Percentiles rank a stretch among this genome's conserved stretches.
These are phyloP conservation scores for Salix brachista DNA, from an alignment of 345 rosid genomes.

Conservation along the genomic window DNA sequence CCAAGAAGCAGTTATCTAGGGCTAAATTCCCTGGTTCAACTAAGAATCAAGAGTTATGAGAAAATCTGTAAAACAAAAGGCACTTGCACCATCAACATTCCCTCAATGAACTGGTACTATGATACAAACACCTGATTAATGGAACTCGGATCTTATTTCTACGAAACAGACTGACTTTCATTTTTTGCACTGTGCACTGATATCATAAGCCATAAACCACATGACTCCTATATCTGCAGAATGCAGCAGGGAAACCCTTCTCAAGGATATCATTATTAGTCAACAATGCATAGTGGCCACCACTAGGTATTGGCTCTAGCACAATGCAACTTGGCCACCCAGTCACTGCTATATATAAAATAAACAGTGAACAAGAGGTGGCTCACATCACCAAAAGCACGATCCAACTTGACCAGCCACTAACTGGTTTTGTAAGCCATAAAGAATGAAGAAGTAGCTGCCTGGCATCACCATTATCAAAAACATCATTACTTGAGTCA, in stretches of 20 bases:
- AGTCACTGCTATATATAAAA: background rate
- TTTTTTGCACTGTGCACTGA: background rate
- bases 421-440: background rate
- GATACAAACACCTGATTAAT: background rate
- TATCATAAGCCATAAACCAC: background rate
- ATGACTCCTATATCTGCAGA: background rate
- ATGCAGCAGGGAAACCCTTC: background rate
- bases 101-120: background rate
- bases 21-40: background rate
- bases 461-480: background rate
- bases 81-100: background rate
- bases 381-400: background rate
- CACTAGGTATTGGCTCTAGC: background rate
- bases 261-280: background rate
- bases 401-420: slow-evolving; percentile 3
- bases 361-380: background rate
- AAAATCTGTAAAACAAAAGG: background rate
- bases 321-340: slow-evolving; percentile 6
- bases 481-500: background rate
- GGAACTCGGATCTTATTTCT: background rate
- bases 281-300: background rate
- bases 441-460: background rate
- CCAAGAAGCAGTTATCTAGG: background rate
- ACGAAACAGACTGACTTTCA: background rate
- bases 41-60: background rate